These are phyloP conservation scores for Ophiostoma novo-ulmi DNA, from an alignment of 2,329 filamentous ascomycete species.

Conservation along the genomic window DNA sequence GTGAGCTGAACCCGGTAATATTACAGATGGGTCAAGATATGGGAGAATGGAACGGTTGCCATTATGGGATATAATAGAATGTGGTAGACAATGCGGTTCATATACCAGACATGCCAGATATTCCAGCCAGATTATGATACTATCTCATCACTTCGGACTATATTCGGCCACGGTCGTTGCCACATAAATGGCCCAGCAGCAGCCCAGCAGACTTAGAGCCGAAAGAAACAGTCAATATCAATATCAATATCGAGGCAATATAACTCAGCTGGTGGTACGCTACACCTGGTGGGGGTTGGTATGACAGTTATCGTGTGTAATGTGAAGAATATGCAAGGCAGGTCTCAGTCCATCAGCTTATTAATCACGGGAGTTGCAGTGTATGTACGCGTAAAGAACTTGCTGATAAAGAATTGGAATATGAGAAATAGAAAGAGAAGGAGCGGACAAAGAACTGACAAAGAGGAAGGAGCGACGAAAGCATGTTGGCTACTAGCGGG, in stretches of 20 bases:
- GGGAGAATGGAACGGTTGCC: neutral
- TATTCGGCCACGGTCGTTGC: no score
- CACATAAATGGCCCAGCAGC: no score
- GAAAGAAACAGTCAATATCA: neutral
- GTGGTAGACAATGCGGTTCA: no score
- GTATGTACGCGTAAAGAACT: neutral
- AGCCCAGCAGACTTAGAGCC: no score
- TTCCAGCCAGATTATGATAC: no score
- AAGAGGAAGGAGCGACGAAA: neutral
- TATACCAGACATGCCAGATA: no score
- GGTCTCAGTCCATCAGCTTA: neutral
- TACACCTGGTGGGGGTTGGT: conserved; percentile 4
- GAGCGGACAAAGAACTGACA: neutral
- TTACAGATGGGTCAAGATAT: neutral
- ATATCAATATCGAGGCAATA: neutral
- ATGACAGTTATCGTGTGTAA: conserved; percentile 1
- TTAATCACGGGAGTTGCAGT: neutral
- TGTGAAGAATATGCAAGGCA: neutral
- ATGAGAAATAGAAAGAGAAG: neutral
- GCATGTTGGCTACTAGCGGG: neutral
- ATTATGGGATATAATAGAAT: no score
- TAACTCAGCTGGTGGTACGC: neutral
- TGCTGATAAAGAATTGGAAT: neutral
- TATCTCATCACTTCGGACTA: no score
- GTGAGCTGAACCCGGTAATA: neutral